phyloP scores from a whole-genome alignment of 306 rosid genomes.

The Geum urbanum region DNA sequence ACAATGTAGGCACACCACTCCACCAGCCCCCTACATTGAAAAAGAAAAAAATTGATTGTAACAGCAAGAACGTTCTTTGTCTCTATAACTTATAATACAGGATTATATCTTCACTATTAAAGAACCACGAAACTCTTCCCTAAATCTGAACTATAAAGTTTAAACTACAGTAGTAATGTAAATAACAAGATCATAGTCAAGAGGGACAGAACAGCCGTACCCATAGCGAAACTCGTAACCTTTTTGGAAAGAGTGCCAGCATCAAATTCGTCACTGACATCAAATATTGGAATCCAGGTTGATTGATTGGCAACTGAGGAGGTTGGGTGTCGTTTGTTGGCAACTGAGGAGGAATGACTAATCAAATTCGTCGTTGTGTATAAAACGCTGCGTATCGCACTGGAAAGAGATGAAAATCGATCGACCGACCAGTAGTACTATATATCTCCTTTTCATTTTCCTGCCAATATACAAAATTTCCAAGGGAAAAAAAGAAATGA shows the following conservation, averaged over 20 bases:
- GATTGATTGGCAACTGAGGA: not conserved
- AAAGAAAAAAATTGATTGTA: slow-evolving; percentile 12
- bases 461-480: no score
- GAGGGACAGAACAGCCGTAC: slow-evolving; percentile 37
- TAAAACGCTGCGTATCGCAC: not conserved
- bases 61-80: not conserved
- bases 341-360: not conserved
- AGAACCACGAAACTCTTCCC: not conserved
- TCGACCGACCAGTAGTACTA: no score
- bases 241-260: slow-evolving; percentile 62
- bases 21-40: slow-evolving; percentile 81
- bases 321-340: slow-evolving; percentile 9
- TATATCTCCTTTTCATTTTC: no score
- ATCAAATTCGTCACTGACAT: slow-evolving; percentile 53
- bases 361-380: not conserved
- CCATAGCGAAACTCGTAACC: slow-evolving; percentile 70
- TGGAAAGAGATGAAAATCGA: no score
- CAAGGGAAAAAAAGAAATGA: no score
- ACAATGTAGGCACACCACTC: slow-evolving; percentile 83
- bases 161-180: not conserved
- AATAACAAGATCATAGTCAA: not conserved
- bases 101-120: not conserved
- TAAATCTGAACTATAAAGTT: not conserved
- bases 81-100: not conserved
- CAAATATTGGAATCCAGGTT: slow-evolving; percentile 84